phyloP scores from a whole-genome alignment of 768 basidiomycete genomes.

The Psilocybe azurescens region DNA sequence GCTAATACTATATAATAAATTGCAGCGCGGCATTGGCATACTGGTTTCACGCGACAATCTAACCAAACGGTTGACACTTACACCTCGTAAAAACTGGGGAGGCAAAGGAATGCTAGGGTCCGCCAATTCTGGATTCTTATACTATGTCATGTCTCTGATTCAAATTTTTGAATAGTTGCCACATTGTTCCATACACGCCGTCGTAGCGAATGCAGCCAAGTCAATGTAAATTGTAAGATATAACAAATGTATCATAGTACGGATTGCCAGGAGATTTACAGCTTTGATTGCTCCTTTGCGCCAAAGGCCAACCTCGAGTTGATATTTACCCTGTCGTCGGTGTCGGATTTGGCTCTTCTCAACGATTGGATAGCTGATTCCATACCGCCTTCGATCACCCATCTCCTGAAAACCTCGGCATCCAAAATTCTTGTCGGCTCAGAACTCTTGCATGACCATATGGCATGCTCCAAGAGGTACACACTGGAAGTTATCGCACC shows the following conservation, averaged over 20 bases:
- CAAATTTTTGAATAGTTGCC: constrained; percentile 48
- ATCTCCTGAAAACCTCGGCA: constrained; percentile 56
- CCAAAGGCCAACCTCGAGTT: constrained; percentile 44
- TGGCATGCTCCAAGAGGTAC: constrained; percentile 71
- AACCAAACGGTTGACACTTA: constrained; percentile 57
- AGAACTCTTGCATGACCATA: constrained; percentile 52
- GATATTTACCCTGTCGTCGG: constrained; percentile 26
- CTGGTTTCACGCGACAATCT: constrained; percentile 58
- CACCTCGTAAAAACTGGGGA: constrained; percentile 81
- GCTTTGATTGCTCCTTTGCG: constrained; percentile 9
- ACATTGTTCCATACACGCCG: constrained; percentile 58
- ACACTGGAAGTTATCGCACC: constrained; percentile 58
- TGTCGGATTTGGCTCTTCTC: constrained; percentile 30
- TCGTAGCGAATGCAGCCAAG: constrained; percentile 11
- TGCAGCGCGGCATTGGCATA: constrained; percentile 63
- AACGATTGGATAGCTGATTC: constrained; percentile 43
- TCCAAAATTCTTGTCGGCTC: constrained; percentile 45
- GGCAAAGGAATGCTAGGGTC: constrained; percentile 87
- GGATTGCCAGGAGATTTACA: constrained; percentile 10
- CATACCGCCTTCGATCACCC: constrained; percentile 50
- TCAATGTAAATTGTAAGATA: constrained; percentile 12
- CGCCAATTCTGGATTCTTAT: constrained; percentile 26
- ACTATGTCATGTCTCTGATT: not conserved
- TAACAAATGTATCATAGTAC: constrained; percentile 7
- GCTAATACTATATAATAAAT: not conserved